Evolutionary conservation across 495 filamentous ascomycete species (phyloP).

Genomic region (Letharia lupina): DNA sequence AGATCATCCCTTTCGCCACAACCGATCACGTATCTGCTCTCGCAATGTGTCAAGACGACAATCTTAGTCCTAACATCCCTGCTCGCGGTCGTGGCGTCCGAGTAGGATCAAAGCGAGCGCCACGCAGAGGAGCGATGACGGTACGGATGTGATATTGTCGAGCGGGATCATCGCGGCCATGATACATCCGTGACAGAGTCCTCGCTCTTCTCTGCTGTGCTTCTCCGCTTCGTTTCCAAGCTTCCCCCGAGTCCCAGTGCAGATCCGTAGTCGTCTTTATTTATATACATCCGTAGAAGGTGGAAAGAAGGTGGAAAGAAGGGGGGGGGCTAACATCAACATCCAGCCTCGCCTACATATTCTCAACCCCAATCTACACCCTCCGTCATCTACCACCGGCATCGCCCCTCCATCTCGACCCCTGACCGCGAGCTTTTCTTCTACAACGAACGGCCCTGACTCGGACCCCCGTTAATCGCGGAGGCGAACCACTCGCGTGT

Average conservation of each 20-base stretch:
- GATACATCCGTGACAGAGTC: conserved; percentile 18
- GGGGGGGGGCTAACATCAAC: too few species aligned
- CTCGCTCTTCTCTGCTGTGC: too few species aligned
- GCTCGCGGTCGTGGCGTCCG: conserved; percentile 19
- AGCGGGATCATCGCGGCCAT: conserved; percentile 15
- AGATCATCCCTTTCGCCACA: conserved; percentile 29
- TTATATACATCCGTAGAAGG: too few species aligned
- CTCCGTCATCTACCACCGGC: conserved; percentile 30
- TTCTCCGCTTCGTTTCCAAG: too few species aligned
- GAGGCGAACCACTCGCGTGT: background rate
- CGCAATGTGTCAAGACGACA: conserved; percentile 27
- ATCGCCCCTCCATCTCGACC: conserved; percentile 12
- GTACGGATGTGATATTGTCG: background rate
- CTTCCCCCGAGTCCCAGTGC: too few species aligned
- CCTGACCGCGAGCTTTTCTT: background rate
- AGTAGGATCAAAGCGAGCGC: background rate
- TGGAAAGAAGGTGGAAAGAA: too few species aligned
- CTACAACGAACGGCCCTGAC: background rate
- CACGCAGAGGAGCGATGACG: background rate
- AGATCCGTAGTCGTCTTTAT: too few species aligned
- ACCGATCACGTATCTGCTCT: conserved; percentile 27
- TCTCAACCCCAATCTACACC: conserved; percentile 20
- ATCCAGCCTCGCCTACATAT: conserved; percentile 27
- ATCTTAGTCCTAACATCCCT: conserved; percentile 28
- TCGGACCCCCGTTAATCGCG: background rate